phyloP scores from a whole-genome alignment of 805 yeast species.

The Ogataea salicorniae region DNA sequence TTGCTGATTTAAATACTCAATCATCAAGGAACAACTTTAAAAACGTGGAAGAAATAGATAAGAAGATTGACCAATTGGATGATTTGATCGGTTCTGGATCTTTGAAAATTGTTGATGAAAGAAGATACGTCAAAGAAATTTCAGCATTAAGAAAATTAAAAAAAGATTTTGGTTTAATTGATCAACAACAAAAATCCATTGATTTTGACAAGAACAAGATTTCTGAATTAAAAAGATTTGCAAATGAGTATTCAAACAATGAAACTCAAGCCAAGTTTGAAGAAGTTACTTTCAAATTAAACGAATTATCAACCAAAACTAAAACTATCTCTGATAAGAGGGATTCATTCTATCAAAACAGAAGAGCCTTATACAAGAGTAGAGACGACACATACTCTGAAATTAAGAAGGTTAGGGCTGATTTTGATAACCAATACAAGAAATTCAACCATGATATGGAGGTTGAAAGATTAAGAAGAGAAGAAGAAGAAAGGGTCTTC shows the following conservation, averaged over 20 bases:
- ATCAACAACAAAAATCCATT: slow-evolving; percentile 69
- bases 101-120: slow-evolving; percentile 86
- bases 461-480: slow-evolving; percentile 63
- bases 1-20: slow-evolving; percentile 65
- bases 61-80: slow-evolving; percentile 62
- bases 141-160: slow-evolving; percentile 73
- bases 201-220: slow-evolving; percentile 76
- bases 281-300: slow-evolving; percentile 61
- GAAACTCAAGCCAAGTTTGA: slow-evolving; percentile 69
- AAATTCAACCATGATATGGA: slow-evolving; percentile 64
- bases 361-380: slow-evolving; percentile 60
- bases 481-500: slow-evolving; percentile 56
- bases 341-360: slow-evolving; percentile 55
- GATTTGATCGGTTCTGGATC: slow-evolving; percentile 69
- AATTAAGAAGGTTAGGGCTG: slow-evolving; percentile 65
- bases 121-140: slow-evolving; percentile 79
- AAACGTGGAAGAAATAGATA: slow-evolving; percentile 62
- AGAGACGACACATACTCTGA: slow-evolving; percentile 64
- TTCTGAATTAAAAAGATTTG: slow-evolving; percentile 64
- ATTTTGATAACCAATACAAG: slow-evolving; percentile 69
- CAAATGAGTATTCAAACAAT: slow-evolving; percentile 51
- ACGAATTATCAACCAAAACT: slow-evolving; percentile 54
- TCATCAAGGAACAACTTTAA: slow-evolving; percentile 69
- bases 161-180: slow-evolving; percentile 70
- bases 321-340: slow-evolving; percentile 64